Conservation (phyloP, 306 rosid genomes). For the Vicia faba region DNA sequence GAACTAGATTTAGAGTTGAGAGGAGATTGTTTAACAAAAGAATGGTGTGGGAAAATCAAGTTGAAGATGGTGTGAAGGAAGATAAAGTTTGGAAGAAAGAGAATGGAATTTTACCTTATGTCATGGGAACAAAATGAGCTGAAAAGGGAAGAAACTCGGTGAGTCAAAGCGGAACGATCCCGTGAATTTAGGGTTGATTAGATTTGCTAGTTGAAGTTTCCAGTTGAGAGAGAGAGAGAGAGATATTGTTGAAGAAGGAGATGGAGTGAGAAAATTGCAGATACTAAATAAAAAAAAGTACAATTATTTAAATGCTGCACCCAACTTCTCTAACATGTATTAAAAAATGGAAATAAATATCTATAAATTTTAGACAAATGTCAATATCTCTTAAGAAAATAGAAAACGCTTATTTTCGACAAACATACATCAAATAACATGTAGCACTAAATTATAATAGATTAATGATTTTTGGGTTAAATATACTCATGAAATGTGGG, state of each 20-base stretch:
- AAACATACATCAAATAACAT: too few species aligned
- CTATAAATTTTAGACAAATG: neutral
- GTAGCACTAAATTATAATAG: too few species aligned
- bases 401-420: too few species aligned
- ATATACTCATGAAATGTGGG: too few species aligned
- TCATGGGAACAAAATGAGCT: slow-evolving; percentile 26
- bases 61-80: slow-evolving; percentile 2
- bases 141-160: slow-evolving; percentile 26
- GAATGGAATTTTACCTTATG: slow-evolving; percentile 32
- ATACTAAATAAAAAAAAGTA: neutral
- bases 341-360: too few species aligned
- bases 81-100: neutral
- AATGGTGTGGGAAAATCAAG: neutral
- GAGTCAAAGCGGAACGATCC: slow-evolving; percentile 36
- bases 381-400: neutral
- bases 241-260: neutral
- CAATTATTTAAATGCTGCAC: slow-evolving; percentile 8
- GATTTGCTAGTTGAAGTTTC: slow-evolving; percentile 26
- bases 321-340: neutral
- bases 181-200: slow-evolving; percentile 12
- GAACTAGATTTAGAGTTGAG: slow-evolving; percentile 27
- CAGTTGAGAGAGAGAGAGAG: slow-evolving; percentile 13
- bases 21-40: neutral
- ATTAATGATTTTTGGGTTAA: too few species aligned
- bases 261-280: slow-evolving; percentile 18